Base-by-base conservation (phyloP, 2,329 filamentous ascomycete species). In the Aureobasidium sp. region DNA sequence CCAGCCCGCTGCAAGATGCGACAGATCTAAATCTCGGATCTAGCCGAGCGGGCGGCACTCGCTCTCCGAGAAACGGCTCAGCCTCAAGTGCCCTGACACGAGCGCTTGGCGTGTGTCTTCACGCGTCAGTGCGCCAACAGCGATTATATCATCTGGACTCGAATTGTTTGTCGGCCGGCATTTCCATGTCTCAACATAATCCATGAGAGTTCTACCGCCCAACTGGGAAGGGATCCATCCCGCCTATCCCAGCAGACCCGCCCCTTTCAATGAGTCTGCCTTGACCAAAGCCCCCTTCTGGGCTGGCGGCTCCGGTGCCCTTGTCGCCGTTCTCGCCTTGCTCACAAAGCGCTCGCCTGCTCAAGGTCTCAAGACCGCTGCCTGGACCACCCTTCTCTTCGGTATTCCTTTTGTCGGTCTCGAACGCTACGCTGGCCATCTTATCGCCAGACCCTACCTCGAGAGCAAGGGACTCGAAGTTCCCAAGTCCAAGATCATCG, bases 171-270 rank as follows among this genome's bases (percentile, higher is more conserved):
- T 53, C 21, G 21, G 47, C 32, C 41, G 41, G 25, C 42, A 45
- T 15, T 41, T 59, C 48, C 55, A 60, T 53, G 47, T 53, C 27
- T 39, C 48, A 45, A 15, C 32, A 30, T 42, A 58, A 47, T 42
- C 55, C 39, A 65, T 65, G 63, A 63, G 61, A 42, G 34, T 66
- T 41, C 47, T 65, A 30, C 64, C 64, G 15, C 49, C 59, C 32
- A 60, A 59, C 25, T 59, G 55, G 47, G 58, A 62, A 52, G 62
- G 61, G 16, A 50, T 64, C 9, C 65, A 66, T 50, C 63, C 62
- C 41, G 55, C 58, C 16, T 62, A 60, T 5, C 61, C 58, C 15
- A 58, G 36, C 29, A 48, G 32, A 41, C 63, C 55, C 2, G 57
- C 52, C n/a, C 63, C 58, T 1, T 53, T 59, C 37, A 42, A 61